Conservation (phyloP, 306 rosid species). For the Leucaena leucocephala region DNA sequence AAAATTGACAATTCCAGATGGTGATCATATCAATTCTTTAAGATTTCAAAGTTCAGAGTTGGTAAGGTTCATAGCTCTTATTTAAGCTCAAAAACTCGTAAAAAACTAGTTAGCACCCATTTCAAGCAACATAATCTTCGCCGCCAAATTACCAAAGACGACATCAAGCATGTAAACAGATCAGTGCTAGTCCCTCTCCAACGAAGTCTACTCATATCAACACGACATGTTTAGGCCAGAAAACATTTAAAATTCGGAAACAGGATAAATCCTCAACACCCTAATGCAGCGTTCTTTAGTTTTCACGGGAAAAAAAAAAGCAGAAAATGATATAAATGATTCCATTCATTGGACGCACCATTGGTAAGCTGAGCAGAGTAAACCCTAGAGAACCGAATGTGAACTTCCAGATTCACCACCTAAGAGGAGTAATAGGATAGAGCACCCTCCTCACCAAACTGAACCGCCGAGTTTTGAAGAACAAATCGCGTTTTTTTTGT, state of each 20-base stretch:
- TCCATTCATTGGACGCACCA: conserved; percentile 35
- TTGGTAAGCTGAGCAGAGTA: conserved; percentile 34
- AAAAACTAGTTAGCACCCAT: background rate
- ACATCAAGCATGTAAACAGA: background rate
- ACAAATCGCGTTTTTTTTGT: conserved; percentile 47
- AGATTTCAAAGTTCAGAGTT: background rate
- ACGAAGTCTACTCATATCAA: background rate
- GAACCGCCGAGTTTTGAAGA: background rate
- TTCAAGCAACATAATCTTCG: background rate
- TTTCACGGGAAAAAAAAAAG: background rate
- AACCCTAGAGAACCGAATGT: conserved; percentile 35
- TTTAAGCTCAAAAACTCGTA: background rate
- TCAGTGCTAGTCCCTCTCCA: background rate
- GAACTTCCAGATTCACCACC: conserved; percentile 27
- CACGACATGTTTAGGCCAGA: conserved; percentile 2
- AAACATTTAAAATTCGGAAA: background rate
- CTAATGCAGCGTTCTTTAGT: background rate
- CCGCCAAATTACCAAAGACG: background rate
- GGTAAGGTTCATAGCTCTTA: background rate
- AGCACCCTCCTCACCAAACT: background rate
- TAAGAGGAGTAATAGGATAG: background rate
- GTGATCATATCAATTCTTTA: background rate
- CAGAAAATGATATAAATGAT: background rate
- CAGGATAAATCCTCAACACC: background rate
- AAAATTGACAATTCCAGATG: background rate